Evolutionary conservation across 2,329 filamentous ascomycete genomes (phyloP), one percentile per base, ranked within the genome.

Genomic region (Thelonectria discophora): DNA sequence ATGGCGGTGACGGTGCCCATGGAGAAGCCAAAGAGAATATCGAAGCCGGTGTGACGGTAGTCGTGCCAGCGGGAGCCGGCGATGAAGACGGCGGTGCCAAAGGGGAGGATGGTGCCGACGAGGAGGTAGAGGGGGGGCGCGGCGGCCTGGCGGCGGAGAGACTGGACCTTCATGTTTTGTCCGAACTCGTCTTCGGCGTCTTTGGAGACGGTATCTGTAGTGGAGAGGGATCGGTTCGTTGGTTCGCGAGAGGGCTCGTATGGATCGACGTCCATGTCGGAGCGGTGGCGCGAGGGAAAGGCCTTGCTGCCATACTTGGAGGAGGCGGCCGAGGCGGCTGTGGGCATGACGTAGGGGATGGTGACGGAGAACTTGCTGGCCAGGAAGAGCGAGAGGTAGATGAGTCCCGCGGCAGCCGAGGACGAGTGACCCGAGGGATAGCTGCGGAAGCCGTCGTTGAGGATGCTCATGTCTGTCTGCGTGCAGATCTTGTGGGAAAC

Each of bases 11-110:
- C 77, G 13, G 89, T 84, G 9, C 94, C 94, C 64, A 97, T 90
- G 12, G 91, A 67, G 57, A 89, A 90, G n/a, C 94, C 94, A 65
- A 91, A 92, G 2, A 97, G 78, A 66, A 97, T 91, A 67, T 98
- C 94, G 74, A 97, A 94, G n/a, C 90, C 93, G 74, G 94, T 91
- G 76, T 98, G 94, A 40, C 92, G 88, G 79, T 90, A 96, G 76
- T 97, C 90, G 62, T 90, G 93, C 85, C 90, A 98, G 11, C 94
- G 90, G 1, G 92, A 94, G 27, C 89, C 87, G n/a, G 90, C 84
- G 64, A 97, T 90, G 79, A 93, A 97, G 65, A 93, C 85, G 5
- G 93, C 90, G 1, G 86, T 80, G 58, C 88, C 90, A 65, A 93
- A 85, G 2, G 94, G 94, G 1, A 92, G 77, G 17, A 93, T 80